Conservation (phyloP, 139 green algal species). For the Choricystis sp. region DNA sequence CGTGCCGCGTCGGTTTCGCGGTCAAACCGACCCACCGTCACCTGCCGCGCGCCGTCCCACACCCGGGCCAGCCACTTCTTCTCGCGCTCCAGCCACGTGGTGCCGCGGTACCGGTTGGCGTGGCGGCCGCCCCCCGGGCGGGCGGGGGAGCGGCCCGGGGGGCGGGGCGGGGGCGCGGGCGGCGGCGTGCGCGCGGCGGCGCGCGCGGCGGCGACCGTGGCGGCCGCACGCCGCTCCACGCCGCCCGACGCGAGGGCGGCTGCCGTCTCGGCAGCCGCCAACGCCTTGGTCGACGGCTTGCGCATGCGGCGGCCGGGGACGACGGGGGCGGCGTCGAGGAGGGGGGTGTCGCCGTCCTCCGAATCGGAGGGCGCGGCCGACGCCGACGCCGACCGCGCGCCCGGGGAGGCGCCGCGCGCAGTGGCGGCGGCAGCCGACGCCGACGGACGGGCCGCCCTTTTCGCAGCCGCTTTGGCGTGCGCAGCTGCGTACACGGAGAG, state of each 20-base stretch:
- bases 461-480: background rate
- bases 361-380: background rate
- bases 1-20: slow-evolving; percentile 35
- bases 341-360: background rate
- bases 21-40: slow-evolving; percentile 36
- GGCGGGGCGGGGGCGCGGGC: too few relatives aligned
- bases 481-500: background rate
- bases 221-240: too few relatives aligned
- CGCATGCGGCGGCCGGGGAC: background rate
- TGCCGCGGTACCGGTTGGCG: slow-evolving; percentile 6
- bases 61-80: slow-evolving; percentile 5
- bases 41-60: slow-evolving; percentile 7
- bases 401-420: background rate
- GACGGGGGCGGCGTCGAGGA: background rate
- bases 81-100: slow-evolving; percentile 5
- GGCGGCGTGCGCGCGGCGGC: too few relatives aligned
- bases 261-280: too few relatives aligned
- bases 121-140: too few relatives aligned
- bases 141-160: background rate
- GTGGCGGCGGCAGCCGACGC: background rate
- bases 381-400: too few relatives aligned
- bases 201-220: background rate
- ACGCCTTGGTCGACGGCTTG: background rate
- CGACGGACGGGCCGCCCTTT: too few relatives aligned
- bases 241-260: too few relatives aligned